Base-by-base conservation (phyloP, 2,329 filamentous ascomycete species). In the Ilyonectria sp. region DNA sequence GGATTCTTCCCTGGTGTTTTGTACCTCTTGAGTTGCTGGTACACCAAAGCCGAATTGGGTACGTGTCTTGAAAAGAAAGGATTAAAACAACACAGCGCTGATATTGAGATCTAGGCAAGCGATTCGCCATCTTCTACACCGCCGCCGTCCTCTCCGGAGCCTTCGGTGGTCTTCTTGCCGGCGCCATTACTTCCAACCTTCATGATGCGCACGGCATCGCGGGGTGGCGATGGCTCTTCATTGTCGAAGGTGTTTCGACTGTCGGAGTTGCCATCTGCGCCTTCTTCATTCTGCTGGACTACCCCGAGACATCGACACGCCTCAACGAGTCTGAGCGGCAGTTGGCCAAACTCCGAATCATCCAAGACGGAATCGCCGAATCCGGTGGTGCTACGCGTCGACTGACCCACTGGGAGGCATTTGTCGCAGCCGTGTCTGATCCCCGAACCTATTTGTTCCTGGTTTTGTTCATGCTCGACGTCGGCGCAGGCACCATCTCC, bases 21-120 rank as follows among this genome's bases (percentile, higher is more conserved):
- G 13, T 82, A 85, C 40, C 80, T 88, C 46, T 79, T 90, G n/a
- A 86, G 83, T 1, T 86, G 83, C 2, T 90, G 86, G 86, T 89
- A 89, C 74, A 87, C 86, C 79, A 58, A 43, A 33, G 53, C 60
- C 37, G 71, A 71, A 47, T 44, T 73, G 43, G 69, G 69, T 67
- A 69, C 13, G 56, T 43, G 1, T 19, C 1, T 8, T 9, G 5
- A 43, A 19, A 3, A 8, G 8, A 31, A 17, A 21, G 9, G 1
- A 17, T 6, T 7, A 3, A n/a, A 6, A n/a, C 1, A 9, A n/a
- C 9, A 29, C 5, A n/a, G 9, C 7, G 26, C 17, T 52, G 8
- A 52, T 29, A 33, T 11, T 17, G 8, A 3, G 11, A 3, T 31
- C 15, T 47, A 69, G 66, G 70, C 4, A 72, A 72, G 9, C 35